These are phyloP conservation scores for Starmerella stigmatis DNA, from an alignment of 805 yeast genomes.

Conservation along the genomic window DNA sequence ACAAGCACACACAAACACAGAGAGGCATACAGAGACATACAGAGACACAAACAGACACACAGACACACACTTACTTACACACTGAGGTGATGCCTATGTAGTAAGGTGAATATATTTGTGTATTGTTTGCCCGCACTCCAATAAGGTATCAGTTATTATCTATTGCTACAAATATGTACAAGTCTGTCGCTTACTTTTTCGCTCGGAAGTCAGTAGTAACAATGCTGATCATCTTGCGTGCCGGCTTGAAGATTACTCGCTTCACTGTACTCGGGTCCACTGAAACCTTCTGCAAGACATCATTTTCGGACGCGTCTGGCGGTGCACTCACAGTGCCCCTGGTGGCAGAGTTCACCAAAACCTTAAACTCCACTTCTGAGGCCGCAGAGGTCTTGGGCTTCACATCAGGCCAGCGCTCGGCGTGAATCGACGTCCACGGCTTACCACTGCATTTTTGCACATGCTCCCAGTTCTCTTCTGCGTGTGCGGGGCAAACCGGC, in stretches of 20 bases:
- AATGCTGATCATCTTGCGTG: constrained; percentile 16
- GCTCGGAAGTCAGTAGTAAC: constrained; percentile 3
- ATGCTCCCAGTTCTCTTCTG: constrained; percentile 72
- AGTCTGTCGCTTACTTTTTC: not conserved
- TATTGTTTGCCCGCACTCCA: too few relatives aligned
- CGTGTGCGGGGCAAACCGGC: constrained; percentile 71
- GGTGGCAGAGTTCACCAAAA: constrained; percentile 64
- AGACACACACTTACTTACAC: too few relatives aligned
- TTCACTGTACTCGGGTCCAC: not conserved
- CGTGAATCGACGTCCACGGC: constrained; percentile 43
- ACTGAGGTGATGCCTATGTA: too few relatives aligned
- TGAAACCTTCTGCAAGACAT: constrained; percentile 7
- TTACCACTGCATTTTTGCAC: constrained; percentile 29
- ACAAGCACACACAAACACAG: too few relatives aligned
- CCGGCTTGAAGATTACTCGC: constrained; percentile 20
- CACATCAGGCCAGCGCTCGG: constrained; percentile 54
- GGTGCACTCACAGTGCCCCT: constrained; percentile 5
- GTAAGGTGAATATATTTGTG: too few relatives aligned
- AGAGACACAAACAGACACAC: too few relatives aligned
- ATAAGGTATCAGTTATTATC: too few relatives aligned
- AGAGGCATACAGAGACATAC: too few relatives aligned
- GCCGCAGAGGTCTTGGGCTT: constrained; percentile 34
- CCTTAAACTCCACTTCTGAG: constrained; percentile 36
- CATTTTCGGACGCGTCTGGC: constrained; percentile 10
- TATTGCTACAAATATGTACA: too few relatives aligned